Evolutionary conservation across 345 rosid genomes (phyloP), one percentile per base, ranked within the genome.

Genomic region (Eucalyptus pauciflora): DNA sequence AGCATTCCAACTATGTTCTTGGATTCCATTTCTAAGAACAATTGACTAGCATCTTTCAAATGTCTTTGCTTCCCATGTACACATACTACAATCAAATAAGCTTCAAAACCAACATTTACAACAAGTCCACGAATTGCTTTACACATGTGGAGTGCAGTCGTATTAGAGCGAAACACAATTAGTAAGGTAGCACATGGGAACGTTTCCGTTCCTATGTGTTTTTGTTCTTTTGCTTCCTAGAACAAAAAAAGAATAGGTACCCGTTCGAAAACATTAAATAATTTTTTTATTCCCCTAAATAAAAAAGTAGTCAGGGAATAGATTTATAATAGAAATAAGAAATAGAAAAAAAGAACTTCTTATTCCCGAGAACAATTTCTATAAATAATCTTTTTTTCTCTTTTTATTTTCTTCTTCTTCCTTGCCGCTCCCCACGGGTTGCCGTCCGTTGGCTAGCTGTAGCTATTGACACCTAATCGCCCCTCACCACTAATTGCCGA

Each of bases 1-100:
- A 49, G 96, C 89, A 90, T 95, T 96, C 98, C 96, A 95, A 91
- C 95, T 87, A 91, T 88, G 88, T 90, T 93, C 93, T 90, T 94
- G 87, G 91, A 89, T 88, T 94, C 85, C 85, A 94, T 94, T 29
- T 91, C 90, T 81, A 87, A 27, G 88, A 94, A 94, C 93, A 95
- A 71, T 27, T 86, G 90, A 5, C 90, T 85, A 27, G 97, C 94
- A 31, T 92, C 93, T 31, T 92, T 88, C 50, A 93, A 88, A 64
- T 90, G 88, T 88, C 94, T 96, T 87, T 87, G 91, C 91, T 94
- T 95, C 87, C 96, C 98, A 52, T 96, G 94, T 87, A 94, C 85
- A 87, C 91, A 87, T 29, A 93, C 91, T 88, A 94, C 95, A 86
- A 96, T 94, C 90, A 93, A 87, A 91, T 89, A 94, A 85, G 89